These are phyloP conservation scores for Leucocoprinus gongylophorus DNA, from an alignment of 1,284 basidiomycete genomes.

Conservation along the genomic window DNA sequence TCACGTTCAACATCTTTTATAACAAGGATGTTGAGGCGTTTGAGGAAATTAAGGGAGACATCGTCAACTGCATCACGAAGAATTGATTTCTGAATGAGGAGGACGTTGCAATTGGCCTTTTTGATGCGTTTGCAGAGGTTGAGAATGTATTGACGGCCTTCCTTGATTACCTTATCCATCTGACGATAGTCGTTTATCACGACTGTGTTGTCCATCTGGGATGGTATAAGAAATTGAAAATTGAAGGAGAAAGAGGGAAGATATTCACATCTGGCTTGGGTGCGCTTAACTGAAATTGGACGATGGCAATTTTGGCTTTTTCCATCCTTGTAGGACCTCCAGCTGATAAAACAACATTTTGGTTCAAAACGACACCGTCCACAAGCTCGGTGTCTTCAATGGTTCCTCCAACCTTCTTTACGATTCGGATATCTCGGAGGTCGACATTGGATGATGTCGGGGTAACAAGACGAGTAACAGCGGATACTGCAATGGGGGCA, in stretches of 20 bases:
- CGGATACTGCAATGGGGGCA: conserved; percentile 94
- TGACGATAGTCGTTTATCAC: conserved; percentile 99
- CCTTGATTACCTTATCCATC: conserved; percentile 99
- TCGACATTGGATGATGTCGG: conserved; percentile 91
- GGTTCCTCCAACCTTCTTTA: conserved; percentile 98
- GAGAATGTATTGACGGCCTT: conserved; percentile 96
- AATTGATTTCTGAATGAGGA: conserved; percentile 99
- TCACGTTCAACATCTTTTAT: conserved; percentile 99
- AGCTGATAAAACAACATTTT: conserved; percentile 86
- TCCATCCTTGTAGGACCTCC: conserved; percentile 95
- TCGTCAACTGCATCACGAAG: conserved; percentile 98
- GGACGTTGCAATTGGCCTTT: conserved; percentile 97
- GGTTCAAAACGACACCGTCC: conserved; percentile 94
- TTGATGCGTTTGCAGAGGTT: conserved; percentile 99
- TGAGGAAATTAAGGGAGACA: conserved; percentile 96
- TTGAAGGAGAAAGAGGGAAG: conserved; percentile 1
- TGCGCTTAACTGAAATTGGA: conserved; percentile 97
- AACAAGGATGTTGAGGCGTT: conserved; percentile 95
- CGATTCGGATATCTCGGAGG: conserved; percentile 91
- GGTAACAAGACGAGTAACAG: conserved; percentile 87
- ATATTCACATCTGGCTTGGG: conserved; percentile 92
- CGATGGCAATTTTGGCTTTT: conserved; percentile 97
- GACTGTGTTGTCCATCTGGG: conserved; percentile 99
- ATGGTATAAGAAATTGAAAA: not conserved
- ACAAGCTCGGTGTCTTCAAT: conserved; percentile 99